phyloP scores from a whole-genome alignment of 495 filamentous ascomycete species.

The Talaromyces stipitatus region DNA sequence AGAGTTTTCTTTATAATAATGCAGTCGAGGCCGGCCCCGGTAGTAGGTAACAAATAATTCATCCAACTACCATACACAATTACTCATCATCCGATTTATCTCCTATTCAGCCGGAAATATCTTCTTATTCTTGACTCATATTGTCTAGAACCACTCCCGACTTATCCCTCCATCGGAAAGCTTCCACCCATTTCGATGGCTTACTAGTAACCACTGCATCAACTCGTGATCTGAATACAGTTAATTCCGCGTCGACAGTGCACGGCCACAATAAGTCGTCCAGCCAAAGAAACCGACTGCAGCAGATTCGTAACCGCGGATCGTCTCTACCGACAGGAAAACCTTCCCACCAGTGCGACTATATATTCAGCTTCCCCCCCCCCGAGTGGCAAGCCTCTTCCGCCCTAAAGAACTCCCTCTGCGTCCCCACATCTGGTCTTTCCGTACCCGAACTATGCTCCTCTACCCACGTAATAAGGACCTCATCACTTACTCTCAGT shows the following conservation, averaged over 20 bases:
- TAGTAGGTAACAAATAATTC: too few relatives aligned
- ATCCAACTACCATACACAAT: too few relatives aligned
- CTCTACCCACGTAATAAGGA: conserved; percentile 40
- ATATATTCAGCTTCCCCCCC: conserved; percentile 3
- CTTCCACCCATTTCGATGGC: conserved; percentile 6
- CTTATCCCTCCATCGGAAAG: neutral
- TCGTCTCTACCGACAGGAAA: neutral
- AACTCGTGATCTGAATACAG: neutral
- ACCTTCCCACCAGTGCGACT: conserved; percentile 7
- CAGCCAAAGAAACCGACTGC: neutral
- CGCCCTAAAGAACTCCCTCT: neutral
- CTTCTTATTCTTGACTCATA: neutral
- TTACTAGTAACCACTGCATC: neutral
- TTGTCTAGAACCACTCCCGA: neutral
- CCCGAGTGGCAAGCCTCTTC: conserved; percentile 7
- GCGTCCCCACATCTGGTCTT: conserved; percentile 8
- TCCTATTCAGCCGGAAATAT: too few relatives aligned
- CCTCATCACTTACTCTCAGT: conserved; percentile 36
- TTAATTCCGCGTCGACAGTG: conserved; percentile 6
- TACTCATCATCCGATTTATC: too few relatives aligned
- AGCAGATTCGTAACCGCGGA: neutral
- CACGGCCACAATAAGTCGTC: conserved; percentile 6
- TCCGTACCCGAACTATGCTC: conserved; percentile 33
- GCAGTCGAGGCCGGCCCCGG: too few relatives aligned
- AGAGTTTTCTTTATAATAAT: too few relatives aligned